Base-by-base conservation (phyloP, 139 green algal species). In the Yamagishiella unicocca region DNA sequence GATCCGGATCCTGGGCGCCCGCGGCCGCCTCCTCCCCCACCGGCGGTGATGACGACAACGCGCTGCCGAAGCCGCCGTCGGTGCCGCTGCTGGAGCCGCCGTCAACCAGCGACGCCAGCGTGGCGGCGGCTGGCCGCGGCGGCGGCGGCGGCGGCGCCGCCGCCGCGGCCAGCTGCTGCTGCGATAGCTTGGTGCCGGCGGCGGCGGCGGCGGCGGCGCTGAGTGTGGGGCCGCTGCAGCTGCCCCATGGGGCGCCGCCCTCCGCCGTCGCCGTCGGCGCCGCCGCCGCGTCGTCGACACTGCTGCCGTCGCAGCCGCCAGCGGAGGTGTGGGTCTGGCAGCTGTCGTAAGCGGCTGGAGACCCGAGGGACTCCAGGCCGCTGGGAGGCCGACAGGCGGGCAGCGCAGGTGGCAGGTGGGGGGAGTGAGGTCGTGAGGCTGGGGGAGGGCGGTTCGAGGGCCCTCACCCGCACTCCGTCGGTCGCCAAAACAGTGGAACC, bases 61-160 rank as follows among this genome's bases (percentile, higher is more conserved):
- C 42, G 61, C 79, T 85, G 25, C 79, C 79, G 29, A 76, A 85
- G 29, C 61, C 61, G 54, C 38, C 77, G 21, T 46, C n/a, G 24
- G n/a, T 68, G 46, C 50, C 74, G 70, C 40, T 78, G 14, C 24
- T 4, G 22, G 74, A 40, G 14, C 14, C 29, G 42, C n/a, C 42
- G 73, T 64, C 33, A 45, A 1, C 12, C n/a, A 19, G 5, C 45
- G 42, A 45, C 73, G 73, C 12, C 66, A 46, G 66, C n/a, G 31
- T 22, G 12, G 66, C 14, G 9, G 66, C 50, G 17, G 50, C 50
- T 17, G 50, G 50, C 12, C 12, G 9, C 5, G 66, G 25, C 66
- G 66, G 8, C 31, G 3, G 12, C 12, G n/a, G 42, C 21, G 25
- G 19, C 42, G 45, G 10, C 14, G 71, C 37, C 21, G 71, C 42